Conservation (phyloP, 352 stramenopile species). For the Peronospora belbahrii region DNA sequence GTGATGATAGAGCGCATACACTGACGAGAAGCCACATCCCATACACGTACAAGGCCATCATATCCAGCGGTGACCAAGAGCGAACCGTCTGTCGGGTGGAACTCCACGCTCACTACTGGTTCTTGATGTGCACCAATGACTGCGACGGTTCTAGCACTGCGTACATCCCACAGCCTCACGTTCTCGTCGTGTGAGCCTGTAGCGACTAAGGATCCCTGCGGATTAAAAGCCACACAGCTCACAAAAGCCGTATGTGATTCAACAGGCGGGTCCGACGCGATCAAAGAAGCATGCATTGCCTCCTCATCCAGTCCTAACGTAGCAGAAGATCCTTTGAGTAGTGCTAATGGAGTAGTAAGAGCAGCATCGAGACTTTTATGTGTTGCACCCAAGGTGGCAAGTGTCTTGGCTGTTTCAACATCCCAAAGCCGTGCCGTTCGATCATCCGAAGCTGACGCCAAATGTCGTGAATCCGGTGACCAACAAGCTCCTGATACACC, state of each 20-base stretch:
- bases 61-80: slow-evolving; percentile 83
- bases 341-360: slow-evolving; percentile 18
- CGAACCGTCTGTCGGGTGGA: slow-evolving; percentile 90
- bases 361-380: slow-evolving; percentile 28
- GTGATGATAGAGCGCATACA: slow-evolving; percentile 91
- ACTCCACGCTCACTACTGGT: slow-evolving; percentile 90
- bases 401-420: slow-evolving; percentile 73
- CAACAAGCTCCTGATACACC: slow-evolving; percentile 92
- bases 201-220: slow-evolving; percentile 87
- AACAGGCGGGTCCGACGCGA: slow-evolving; percentile 33
- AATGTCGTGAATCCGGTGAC: slow-evolving; percentile 73
- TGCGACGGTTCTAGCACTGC: too few relatives aligned
- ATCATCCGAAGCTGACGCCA: slow-evolving; percentile 94
- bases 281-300: slow-evolving; percentile 14
- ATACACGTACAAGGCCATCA: slow-evolving; percentile 87
- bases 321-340: slow-evolving; percentile 22
- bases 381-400: slow-evolving; percentile 61
- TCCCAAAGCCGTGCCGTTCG: slow-evolving; percentile 93
- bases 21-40: slow-evolving; percentile 93
- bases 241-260: slow-evolving; percentile 93
- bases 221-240: slow-evolving; percentile 93
- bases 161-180: slow-evolving; percentile 94
- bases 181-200: slow-evolving; percentile 91
- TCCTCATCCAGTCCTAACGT: slow-evolving; percentile 19
- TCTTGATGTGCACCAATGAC: slow-evolving; percentile 93